Conservation (phyloP, 306 rosid species). For the Castanospermum australe region DNA sequence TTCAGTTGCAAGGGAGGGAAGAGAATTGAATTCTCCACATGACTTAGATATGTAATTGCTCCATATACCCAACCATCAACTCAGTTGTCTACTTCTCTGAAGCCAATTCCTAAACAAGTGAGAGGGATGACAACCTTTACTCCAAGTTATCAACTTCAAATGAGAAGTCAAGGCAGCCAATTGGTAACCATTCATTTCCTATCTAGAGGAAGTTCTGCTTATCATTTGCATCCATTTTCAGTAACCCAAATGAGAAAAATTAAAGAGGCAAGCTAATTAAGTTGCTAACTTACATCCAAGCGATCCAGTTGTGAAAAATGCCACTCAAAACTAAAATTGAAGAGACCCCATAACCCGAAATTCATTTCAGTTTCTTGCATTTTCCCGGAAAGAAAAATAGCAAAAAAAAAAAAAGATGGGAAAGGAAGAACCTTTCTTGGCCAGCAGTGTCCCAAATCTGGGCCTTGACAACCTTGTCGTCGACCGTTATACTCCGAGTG, state of each 20-base stretch:
- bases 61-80: neutral
- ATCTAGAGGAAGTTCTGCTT: no score
- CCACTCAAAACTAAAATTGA: neutral
- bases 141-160: neutral
- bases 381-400: neutral
- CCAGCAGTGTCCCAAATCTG: conserved; percentile 77
- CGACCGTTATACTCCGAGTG: conserved; percentile 50
- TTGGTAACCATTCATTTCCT: neutral
- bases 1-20: neutral
- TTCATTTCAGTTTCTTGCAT: neutral
- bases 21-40: neutral
- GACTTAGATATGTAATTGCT: neutral
- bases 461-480: conserved; percentile 56
- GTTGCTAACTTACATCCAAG: neutral
- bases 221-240: neutral
- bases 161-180: neutral
- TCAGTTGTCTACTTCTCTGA: neutral
- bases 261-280: neutral
- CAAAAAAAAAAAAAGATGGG: neutral
- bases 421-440: conserved; percentile 45
- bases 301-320: neutral
- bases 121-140: neutral
- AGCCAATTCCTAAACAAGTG: neutral
- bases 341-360: neutral
- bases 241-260: neutral